Evolutionary conservation across 148 eudicot species (phyloP).

Genomic region (Rhododendron ferrugineum): DNA sequence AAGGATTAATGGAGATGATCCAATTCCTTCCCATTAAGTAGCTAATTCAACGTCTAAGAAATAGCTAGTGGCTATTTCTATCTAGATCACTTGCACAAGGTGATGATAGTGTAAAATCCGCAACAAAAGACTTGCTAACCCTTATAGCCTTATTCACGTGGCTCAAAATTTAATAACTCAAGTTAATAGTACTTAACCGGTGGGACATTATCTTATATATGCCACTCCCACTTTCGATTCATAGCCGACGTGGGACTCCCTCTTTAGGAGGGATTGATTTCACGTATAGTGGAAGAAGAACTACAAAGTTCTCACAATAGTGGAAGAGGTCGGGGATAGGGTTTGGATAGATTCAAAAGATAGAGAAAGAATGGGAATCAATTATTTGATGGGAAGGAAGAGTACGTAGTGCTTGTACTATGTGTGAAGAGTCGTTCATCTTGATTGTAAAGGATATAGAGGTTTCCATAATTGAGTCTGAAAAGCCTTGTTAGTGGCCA

Average conservation of each 20-base stretch:
- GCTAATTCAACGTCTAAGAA: not conserved
- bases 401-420: constrained; percentile 4
- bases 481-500: not conserved
- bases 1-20: no score
- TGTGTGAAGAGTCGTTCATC: not conserved
- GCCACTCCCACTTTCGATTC: not conserved
- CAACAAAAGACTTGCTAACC: not conserved
- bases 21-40: not conserved
- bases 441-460: not conserved
- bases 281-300: not conserved
- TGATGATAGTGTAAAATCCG: not conserved
- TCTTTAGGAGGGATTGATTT: not conserved
- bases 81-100: not conserved
- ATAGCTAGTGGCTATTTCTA: not conserved
- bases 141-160: not conserved
- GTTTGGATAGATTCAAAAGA: not conserved
- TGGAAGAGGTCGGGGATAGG: not conserved
- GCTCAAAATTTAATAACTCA: not conserved
- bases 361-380: not conserved
- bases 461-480: not conserved
- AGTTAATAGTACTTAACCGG: not conserved
- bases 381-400: constrained; percentile 1
- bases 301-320: not conserved
- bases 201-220: not conserved
- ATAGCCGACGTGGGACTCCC: not conserved